Conservation (phyloP, 768 basidiomycete genomes). For the Suillus fuscotomentosus region DNA sequence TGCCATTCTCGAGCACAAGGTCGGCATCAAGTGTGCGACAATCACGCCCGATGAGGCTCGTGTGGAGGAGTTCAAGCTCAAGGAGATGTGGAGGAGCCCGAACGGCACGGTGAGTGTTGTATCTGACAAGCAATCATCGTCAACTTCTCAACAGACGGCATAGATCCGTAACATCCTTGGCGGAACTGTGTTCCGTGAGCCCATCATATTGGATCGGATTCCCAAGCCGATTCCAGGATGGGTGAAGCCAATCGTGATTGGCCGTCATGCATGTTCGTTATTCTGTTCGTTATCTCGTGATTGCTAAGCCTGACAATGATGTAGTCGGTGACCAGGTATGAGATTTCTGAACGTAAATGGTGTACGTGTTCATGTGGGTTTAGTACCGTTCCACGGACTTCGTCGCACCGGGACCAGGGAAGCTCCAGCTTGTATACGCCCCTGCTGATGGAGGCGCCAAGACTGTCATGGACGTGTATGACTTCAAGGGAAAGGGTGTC, state of each 20-base stretch:
- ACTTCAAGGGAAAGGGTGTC: slow-evolving; percentile 91
- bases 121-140: background rate
- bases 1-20: slow-evolving; percentile 91
- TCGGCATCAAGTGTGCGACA: slow-evolving; percentile 99
- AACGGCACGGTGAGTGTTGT: slow-evolving; percentile 77
- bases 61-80: slow-evolving; percentile 95
- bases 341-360: slow-evolving; percentile 8
- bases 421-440: slow-evolving; percentile 88
- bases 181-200: slow-evolving; percentile 98
- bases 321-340: slow-evolving; percentile 80
- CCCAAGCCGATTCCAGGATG: slow-evolving; percentile 96
- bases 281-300: slow-evolving; percentile 36
- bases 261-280: slow-evolving; percentile 74
- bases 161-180: slow-evolving; percentile 97
- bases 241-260: slow-evolving; percentile 95
- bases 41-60: slow-evolving; percentile 98
- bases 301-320: slow-evolving; percentile 88
- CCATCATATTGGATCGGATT: slow-evolving; percentile 88
- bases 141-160: slow-evolving; percentile 8
- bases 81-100: slow-evolving; percentile 98
- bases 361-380: slow-evolving; percentile 8
- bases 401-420: slow-evolving; percentile 88
- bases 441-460: slow-evolving; percentile 72
- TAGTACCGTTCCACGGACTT: slow-evolving; percentile 95
- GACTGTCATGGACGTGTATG: slow-evolving; percentile 79